phyloP scores from a whole-genome alignment of 306 rosid genomes.

The Fragaria iinumae region DNA sequence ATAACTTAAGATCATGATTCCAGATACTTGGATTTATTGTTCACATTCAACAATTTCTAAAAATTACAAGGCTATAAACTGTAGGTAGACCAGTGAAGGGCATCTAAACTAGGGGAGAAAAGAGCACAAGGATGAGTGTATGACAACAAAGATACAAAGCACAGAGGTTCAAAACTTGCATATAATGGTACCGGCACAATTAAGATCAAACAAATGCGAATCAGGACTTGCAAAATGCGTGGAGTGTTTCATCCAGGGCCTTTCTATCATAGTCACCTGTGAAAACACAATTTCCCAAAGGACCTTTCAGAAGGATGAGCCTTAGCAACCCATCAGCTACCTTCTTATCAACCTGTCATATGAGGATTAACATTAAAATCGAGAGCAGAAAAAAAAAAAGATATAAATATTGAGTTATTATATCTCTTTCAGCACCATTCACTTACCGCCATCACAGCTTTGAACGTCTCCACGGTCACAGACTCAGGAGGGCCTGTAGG shows the following conservation, averaged over 20 bases:
- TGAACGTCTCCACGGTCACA: conserved; percentile 81
- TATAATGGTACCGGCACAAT: conserved; percentile 15
- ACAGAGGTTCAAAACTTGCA: conserved; percentile 13
- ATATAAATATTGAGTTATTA: background rate
- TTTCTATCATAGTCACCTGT: conserved; percentile 85
- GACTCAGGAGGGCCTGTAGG: conserved; percentile 70
- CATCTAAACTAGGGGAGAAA: conserved; percentile 8
- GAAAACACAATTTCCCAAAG: conserved; percentile 86
- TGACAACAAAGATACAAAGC: background rate
- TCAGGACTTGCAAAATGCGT: conserved; percentile 71
- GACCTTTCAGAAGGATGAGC: conserved; percentile 85
- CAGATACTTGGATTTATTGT: conserved; percentile 32
- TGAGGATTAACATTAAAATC: conserved; percentile 24
- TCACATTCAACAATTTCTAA: conserved; percentile 31
- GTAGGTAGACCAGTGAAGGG: conserved; percentile 1
- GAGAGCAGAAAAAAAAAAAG: background rate
- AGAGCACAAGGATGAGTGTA: conserved; percentile 22
- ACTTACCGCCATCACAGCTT: conserved; percentile 91
- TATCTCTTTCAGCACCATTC: conserved; percentile 1
- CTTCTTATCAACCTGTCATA: conserved; percentile 85
- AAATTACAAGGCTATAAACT: conserved; percentile 31
- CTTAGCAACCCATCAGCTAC: conserved; percentile 92
- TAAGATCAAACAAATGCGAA: conserved; percentile 18
- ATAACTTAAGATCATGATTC: background rate
- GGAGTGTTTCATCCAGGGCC: conserved; percentile 79